Evolutionary conservation across 306 rosid species (phyloP).

Genomic region (Vigna mungo): DNA sequence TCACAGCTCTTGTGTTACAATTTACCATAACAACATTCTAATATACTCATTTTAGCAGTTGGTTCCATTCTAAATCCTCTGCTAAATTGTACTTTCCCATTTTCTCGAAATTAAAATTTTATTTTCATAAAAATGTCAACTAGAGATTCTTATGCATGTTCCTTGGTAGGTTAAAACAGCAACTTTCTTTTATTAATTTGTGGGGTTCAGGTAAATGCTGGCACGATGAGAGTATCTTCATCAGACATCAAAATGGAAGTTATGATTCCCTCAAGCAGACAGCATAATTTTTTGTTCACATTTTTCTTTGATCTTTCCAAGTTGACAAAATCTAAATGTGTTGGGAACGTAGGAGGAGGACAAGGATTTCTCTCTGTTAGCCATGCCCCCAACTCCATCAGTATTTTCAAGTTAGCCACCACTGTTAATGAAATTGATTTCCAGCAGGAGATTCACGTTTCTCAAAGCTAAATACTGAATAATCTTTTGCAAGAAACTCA

Average conservation of each 20-base stretch:
- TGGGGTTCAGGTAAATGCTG: constrained; percentile 2
- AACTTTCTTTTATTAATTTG: neutral
- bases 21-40: neutral
- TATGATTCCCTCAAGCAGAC: neutral
- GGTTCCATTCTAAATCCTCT: neutral
- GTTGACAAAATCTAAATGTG: constrained; percentile 5
- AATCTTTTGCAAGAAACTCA: constrained; percentile 25
- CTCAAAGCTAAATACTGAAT: constrained; percentile 19
- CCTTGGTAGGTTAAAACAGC: neutral
- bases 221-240: neutral
- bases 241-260: constrained; percentile 13
- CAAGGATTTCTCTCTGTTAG: neutral
- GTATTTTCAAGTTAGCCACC: neutral
- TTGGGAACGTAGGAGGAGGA: neutral
- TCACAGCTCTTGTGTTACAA: neutral
- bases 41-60: neutral
- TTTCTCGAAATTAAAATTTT: neutral
- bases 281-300: neutral
- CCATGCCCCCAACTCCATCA: constrained; percentile 2
- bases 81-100: constrained; percentile 13
- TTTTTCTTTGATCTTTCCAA: constrained; percentile 6
- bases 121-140: neutral
- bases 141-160: constrained; percentile 17
- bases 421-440: constrained; percentile 21
- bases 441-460: constrained; percentile 22